Evolutionary conservation across 1,284 basidiomycete genomes (phyloP), one percentile per base, ranked within the genome.

Genomic region (Macrocystidia cucumis): DNA sequence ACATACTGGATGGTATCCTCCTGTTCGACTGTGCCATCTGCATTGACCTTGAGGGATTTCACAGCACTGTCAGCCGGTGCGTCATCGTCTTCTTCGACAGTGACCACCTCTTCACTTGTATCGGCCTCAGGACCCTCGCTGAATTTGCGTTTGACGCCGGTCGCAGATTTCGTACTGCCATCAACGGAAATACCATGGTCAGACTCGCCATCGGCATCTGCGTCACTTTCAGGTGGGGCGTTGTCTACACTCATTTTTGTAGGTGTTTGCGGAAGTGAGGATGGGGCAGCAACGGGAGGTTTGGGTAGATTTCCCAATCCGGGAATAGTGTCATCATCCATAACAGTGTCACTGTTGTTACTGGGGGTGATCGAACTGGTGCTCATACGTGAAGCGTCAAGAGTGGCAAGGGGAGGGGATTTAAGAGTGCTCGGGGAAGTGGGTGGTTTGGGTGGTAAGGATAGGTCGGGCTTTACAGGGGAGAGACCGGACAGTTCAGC

Each of bases 1-100:
- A 73, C 78, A 49, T 63, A 92, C 88, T 86, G 85, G 49, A 99
- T 91, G 16, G 78, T 84, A 56, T 99, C 95, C 48, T 86, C 84
- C 57, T 98, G 93, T 40, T 90, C 85, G 28, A 95, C 91, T 1
- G 84, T 80, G 28, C 89, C 91, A 52, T 92, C 89, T 8, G 85
- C 49, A 49, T 88, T 90, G 35, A 93, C 81, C 55, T 85, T 91
- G 50, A 84, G 62, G 22, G 70, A 65, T 31, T 74, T 63, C 23
- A 62, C 56, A 18, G 61, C 47, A 18, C 12, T 18, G 6, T 57
- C 54, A 25, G 55, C 60, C 23, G 69, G 67, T 12, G 65, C 69
- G 18, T 72, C 69, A 7, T 71, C 71, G 12, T 73, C 72, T 9
- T 72, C 72, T 29, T 59, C 58, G 5, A 59, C 55, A 21, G 47